Evolutionary conservation across 108 stramenopile species (phyloP).

Genomic region (Cylindrotheca fusiformis): DNA sequence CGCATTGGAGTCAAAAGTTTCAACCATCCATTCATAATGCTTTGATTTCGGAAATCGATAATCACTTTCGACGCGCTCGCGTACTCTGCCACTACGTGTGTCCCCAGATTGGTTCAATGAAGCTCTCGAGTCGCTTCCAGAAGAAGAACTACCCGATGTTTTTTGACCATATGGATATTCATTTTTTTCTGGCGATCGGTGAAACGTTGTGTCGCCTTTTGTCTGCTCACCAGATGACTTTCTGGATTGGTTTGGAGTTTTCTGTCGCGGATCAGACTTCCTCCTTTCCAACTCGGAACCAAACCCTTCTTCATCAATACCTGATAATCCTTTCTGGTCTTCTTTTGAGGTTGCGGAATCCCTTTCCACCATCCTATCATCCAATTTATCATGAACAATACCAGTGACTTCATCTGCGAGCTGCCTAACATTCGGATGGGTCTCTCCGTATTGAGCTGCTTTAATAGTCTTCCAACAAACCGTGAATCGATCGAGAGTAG

Average conservation of each 20-base stretch:
- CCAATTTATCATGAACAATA: constrained; percentile 70
- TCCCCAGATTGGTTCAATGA: too few species aligned
- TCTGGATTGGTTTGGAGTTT: neutral
- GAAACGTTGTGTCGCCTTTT: neutral
- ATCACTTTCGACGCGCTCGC: too few species aligned
- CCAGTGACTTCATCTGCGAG: constrained; percentile 66
- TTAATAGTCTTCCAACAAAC: constrained; percentile 72
- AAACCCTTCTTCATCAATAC: constrained; percentile 41
- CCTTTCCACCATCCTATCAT: constrained; percentile 38
- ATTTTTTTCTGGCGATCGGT: too few species aligned
- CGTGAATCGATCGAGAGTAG: constrained; percentile 47
- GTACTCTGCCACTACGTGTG: too few species aligned
- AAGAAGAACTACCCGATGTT: too few species aligned
- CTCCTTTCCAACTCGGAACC: neutral
- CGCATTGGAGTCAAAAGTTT: constrained; percentile 43
- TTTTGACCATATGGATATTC: too few species aligned
- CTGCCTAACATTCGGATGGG: constrained; percentile 61
- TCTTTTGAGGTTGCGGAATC: constrained; percentile 9
- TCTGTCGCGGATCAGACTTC: too few species aligned
- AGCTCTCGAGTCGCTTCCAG: too few species aligned
- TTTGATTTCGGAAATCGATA: constrained; percentile 52
- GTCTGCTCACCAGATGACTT: neutral
- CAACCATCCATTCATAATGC: constrained; percentile 74
- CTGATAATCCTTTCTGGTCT: constrained; percentile 17
- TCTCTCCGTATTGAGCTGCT: constrained; percentile 65